Evolutionary conservation across 129 eudicot species (phyloP), one percentile per base, ranked within the genome.

Genomic region (Dittrichia graveolens): DNA sequence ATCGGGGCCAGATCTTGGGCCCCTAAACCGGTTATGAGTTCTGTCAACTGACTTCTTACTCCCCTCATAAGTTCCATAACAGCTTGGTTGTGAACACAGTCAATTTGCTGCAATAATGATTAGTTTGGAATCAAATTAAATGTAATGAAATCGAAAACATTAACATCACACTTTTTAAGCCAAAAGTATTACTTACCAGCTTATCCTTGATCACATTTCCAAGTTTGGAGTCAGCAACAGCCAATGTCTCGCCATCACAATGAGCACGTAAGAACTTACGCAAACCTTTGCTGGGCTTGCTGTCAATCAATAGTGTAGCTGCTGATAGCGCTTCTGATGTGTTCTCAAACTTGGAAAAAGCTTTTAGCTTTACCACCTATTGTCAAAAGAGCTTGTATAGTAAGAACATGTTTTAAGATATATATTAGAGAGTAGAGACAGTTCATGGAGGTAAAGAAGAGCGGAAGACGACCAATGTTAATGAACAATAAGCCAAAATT

Each of bases 41-140:
- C 99, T 15, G 96, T 82, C 77, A 90, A 73, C 42, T 90, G 96
- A 75, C 96, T 90, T 76, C 99, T 86, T 5, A 94, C 85, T 15
- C 99, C 97, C 80, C 99, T 84, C 96, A 94, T 90, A 65, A 94
- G 83, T 79, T 94, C 99, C 96, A 86, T 88, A 18, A 88, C 94
- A 65, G 89, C 76, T 77, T 86, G 85, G 78, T 79, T 88, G 80
- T 94, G 99, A 48, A 90, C 88, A 75, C 99, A 94, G 5, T 90
- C 96, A 55, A 94, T 94, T 90, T 94, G 83, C 99, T 94, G 83
- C 48, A 67, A 78, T 3, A 74, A 61, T 4, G 8, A 10, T 13
- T 48, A 3, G 40, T 74, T 68, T 75, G 16, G 54, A 34, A 63
- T 46, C 39, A 59, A 12, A 39, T 34, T 18, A 43, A 74, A 57